Evolutionary conservation across 192 early-diverging fungal species (phyloP), one percentile per base, ranked within the genome.

Genomic region (Dispira parvispora): DNA sequence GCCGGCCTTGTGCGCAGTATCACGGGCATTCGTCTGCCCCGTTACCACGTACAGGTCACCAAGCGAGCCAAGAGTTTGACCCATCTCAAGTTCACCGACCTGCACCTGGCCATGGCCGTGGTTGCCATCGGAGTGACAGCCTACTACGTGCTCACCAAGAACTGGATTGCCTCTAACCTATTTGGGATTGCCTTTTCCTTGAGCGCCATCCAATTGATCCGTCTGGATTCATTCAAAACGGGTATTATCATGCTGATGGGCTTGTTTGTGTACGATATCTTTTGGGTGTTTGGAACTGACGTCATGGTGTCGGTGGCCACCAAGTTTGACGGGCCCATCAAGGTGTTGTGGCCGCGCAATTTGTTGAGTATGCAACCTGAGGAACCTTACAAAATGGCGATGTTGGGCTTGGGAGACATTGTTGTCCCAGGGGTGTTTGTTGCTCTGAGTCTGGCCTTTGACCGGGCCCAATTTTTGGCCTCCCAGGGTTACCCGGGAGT

Each of bases 231-330:
- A 9, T 96, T 97, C 81, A 88, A 86, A 70, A 96, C 91, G 0
- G 95, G 93, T n/a, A 92, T 93, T 77, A 88, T 92, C 32, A 79
- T 98, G 55, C 81, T 98, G 28, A 71, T 80, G 23, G 93, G 88
- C 18, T 73, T 98, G 46, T 98, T 98, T 75, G 70, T 93, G 26
- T 98, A 98, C 68, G 95, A 98, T 72, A 83, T 98, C 56, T 98
- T 96, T 65, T 98, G 95, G 95, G 95, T 98, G 63, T 98, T 98
- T 79, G 92, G 92, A 43, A 96, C 95, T 8, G 87, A 91, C 45
- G 95, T 98, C 20, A 98, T 98, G 95, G 95, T 96, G 8, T 87
- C 88, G 10, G 95, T 98, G 23, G 95, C 95, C 46, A 94, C 88
- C 75, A 86, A 82, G 62, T 90, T 96, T 73, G 95, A 98, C 67